These are phyloP conservation scores for Sporisorium graminicola DNA, from an alignment of 1,284 basidiomycete species.

Conservation along the genomic window DNA sequence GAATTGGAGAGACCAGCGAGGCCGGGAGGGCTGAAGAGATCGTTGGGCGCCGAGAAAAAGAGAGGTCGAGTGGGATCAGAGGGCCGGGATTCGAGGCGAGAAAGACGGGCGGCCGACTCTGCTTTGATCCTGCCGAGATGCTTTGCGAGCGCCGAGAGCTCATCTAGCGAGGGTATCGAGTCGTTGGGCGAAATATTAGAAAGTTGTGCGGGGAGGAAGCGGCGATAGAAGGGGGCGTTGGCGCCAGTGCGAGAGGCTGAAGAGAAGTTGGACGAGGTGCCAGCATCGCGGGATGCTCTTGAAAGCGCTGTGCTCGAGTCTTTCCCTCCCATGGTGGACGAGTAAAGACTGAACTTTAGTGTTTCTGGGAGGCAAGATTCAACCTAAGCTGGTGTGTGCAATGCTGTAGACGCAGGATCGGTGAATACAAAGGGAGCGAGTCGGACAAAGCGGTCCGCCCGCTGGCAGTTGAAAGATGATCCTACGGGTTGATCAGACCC, in stretches of 20 bases:
- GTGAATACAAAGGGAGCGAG: too few relatives aligned
- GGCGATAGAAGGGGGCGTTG: constrained; percentile 45
- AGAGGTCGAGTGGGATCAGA: constrained; percentile 35
- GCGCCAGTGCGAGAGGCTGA: constrained; percentile 13
- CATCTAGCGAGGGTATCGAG: constrained; percentile 50
- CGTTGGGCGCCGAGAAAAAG: constrained; percentile 41
- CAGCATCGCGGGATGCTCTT: constrained; percentile 33
- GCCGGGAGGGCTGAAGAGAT: constrained; percentile 45
- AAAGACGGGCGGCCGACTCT: constrained; percentile 36
- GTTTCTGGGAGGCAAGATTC: background rate
- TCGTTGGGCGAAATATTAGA: constrained; percentile 45
- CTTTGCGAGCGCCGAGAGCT: constrained; percentile 42
- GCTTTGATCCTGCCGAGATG: constrained; percentile 41
- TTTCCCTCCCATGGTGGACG: constrained; percentile 33
- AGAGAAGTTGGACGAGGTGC: constrained; percentile 1
- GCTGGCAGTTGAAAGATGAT: too few relatives aligned
- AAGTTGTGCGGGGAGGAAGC: constrained; percentile 49
- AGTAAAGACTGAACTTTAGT: background rate
- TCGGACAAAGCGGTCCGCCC: background rate
- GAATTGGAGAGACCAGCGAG: constrained; percentile 29
- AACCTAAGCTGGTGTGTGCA: background rate
- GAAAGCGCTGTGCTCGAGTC: constrained; percentile 27
- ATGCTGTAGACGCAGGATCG: background rate
- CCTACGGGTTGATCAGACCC: background rate
- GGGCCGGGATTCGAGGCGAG: constrained; percentile 36